phyloP scores from a whole-genome alignment of 257 asterid genomes.

The Solanum clarkiae region DNA sequence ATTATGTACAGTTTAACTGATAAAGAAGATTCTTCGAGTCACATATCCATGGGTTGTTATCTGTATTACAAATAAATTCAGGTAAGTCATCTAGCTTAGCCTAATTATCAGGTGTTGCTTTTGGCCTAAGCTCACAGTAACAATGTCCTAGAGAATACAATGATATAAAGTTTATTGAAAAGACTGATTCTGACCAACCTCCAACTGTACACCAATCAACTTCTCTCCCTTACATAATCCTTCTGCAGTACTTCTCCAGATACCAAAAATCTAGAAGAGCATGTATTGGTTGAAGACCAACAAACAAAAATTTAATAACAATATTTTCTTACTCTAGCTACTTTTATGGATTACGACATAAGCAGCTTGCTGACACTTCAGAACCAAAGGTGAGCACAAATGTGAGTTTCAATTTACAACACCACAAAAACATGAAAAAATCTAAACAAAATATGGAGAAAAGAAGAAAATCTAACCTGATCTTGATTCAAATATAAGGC shows the following conservation, averaged over 20 bases:
- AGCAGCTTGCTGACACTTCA: background rate
- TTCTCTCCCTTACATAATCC: background rate
- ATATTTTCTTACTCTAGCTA: background rate
- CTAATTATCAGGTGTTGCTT: background rate
- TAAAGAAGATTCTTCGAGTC: background rate
- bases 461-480: slow-evolving; percentile 36
- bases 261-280: background rate
- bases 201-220: background rate
- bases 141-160: background rate
- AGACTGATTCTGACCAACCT: background rate
- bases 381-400: background rate
- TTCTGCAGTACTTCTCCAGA: background rate
- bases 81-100: background rate
- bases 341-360: background rate
- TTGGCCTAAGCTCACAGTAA: background rate
- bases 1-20: background rate
- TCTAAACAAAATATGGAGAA: background rate
- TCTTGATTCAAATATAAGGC: slow-evolving; percentile 71
- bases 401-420: background rate
- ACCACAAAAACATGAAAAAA: background rate
- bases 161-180: background rate
- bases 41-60: background rate
- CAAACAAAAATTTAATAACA: background rate
- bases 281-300: background rate
- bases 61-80: background rate